Evolutionary conservation across 805 yeast genomes (phyloP).

Genomic region (Pichia nakasei): DNA sequence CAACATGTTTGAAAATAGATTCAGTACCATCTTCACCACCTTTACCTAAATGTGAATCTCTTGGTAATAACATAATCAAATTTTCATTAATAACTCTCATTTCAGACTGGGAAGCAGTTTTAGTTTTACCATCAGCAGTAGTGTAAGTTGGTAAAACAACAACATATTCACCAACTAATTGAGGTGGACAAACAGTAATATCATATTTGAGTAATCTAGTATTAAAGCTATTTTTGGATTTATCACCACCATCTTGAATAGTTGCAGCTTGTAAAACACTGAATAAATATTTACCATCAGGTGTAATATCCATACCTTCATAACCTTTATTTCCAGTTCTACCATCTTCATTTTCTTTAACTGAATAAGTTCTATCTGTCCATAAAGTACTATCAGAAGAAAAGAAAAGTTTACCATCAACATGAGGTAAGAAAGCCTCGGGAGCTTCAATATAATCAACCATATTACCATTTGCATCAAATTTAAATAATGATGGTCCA

Average conservation of each 20-base stretch:
- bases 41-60: slow-evolving; percentile 23
- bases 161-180: slow-evolving; percentile 23
- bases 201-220: slow-evolving; percentile 24
- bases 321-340: slow-evolving; percentile 26
- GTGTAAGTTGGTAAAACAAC: slow-evolving; percentile 22
- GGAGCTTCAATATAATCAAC: slow-evolving; percentile 23
- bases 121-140: slow-evolving; percentile 17
- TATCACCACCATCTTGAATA: slow-evolving; percentile 26
- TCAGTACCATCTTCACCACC: slow-evolving; percentile 16
- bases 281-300: slow-evolving; percentile 23
- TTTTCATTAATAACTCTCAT: slow-evolving; percentile 22
- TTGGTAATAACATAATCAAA: slow-evolving; percentile 22
- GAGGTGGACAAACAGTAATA: slow-evolving; percentile 13
- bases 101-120: slow-evolving; percentile 27
- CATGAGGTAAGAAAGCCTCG: slow-evolving; percentile 22
- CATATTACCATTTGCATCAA: slow-evolving; percentile 20
- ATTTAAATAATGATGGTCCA: slow-evolving; percentile 26
- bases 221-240: slow-evolving; percentile 16
- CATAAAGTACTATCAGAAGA: slow-evolving; percentile 23
- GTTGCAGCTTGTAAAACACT: slow-evolving; percentile 24
- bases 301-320: slow-evolving; percentile 25
- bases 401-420: slow-evolving; percentile 17
- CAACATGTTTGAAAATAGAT: slow-evolving; percentile 23
- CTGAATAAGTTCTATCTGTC: slow-evolving; percentile 17
- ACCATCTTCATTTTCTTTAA: slow-evolving; percentile 22